Evolutionary conservation across 768 basidiomycete species (phyloP), one percentile per base, ranked within the genome.

Genomic region (Leccinum subgranulosum): DNA sequence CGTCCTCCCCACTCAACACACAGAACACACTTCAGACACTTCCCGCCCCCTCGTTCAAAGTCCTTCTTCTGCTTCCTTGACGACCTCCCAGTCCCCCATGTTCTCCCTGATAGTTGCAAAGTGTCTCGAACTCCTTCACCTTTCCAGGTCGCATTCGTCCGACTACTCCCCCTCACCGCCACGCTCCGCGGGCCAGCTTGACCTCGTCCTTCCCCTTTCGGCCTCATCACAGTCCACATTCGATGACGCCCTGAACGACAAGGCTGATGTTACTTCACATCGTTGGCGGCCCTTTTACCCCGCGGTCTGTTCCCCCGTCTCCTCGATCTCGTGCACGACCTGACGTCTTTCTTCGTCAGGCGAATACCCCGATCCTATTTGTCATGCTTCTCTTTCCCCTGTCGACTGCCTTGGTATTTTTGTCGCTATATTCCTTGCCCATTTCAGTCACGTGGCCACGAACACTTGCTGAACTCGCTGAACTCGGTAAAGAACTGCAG

Each of bases 401-500:
- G n/a, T 86, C 88, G 15, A 87, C 90, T 11, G 71, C 69, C 17
- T 54, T 82, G 7, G 74, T 83, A 39, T 67, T 83, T 39, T 59
- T 78, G 54, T 72, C 72, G 31, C 75, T 82, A 49, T 76, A 75
- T 52, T 75, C 86, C 6, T 72, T 92, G 6, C 88, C 90, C 51
- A 85, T 92, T 62, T 84, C 88, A 54, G 77, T 86, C 62, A 74
- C 85, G 17, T 90, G 89, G 88, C 92, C 91, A 14, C 82, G 80
- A 54, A 92, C 86, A 21, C 73, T 91, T 29, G 72, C 85, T 21
- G 92, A 94, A 64, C 80, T 92, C 48, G 86, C 88, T 12, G 81
- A 84, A 65, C 77, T 93, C 11, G 90, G 88, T 15, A 76, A 82
- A 43, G 89, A 91, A 58, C 82, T 92, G 7, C 88, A 88, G 65